Evolutionary conservation across 805 yeast genomes (phyloP).

Genomic region (Clavispora vitiphila): DNA sequence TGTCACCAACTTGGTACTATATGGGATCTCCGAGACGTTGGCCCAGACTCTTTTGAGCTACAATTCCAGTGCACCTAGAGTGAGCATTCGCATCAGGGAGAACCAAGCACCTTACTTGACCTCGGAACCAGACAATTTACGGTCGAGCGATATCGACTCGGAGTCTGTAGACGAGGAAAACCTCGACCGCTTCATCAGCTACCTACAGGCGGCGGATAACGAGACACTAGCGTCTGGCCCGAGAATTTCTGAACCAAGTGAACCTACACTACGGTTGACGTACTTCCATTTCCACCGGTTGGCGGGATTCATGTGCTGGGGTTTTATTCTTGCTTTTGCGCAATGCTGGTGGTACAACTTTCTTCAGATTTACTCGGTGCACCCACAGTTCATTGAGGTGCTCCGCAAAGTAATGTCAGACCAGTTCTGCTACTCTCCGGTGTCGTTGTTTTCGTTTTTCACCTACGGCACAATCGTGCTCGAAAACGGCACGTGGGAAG

Average conservation of each 20-base stretch:
- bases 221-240: not conserved
- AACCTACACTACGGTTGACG: slow-evolving; percentile 20
- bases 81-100: slow-evolving; percentile 17
- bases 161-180: slow-evolving; percentile 19
- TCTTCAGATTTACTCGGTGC: slow-evolving; percentile 74
- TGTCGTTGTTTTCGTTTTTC: slow-evolving; percentile 75
- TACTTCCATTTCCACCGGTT: slow-evolving; percentile 65
- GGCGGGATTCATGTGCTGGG: slow-evolving; percentile 83
- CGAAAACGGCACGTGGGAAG: slow-evolving; percentile 66
- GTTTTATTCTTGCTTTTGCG: slow-evolving; percentile 71
- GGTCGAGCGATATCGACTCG: not conserved
- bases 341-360: slow-evolving; percentile 89
- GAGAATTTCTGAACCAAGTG: not conserved
- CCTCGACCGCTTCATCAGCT: slow-evolving; percentile 30
- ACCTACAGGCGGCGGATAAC: slow-evolving; percentile 24
- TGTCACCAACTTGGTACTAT: slow-evolving; percentile 72
- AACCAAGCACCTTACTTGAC: not conserved
- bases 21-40: slow-evolving; percentile 85
- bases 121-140: not conserved
- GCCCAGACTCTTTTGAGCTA: slow-evolving; percentile 65
- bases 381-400: slow-evolving; percentile 80
- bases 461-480: slow-evolving; percentile 77
- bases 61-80: slow-evolving; percentile 16
- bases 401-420: slow-evolving; percentile 85
- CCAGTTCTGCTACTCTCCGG: slow-evolving; percentile 84